Percentiles rank a stretch among this genome's conserved stretches.
These are phyloP conservation scores for Aspergillus novofumigatus DNA, from an alignment of 2,329 filamentous ascomycete species.

Conservation along the genomic window DNA sequence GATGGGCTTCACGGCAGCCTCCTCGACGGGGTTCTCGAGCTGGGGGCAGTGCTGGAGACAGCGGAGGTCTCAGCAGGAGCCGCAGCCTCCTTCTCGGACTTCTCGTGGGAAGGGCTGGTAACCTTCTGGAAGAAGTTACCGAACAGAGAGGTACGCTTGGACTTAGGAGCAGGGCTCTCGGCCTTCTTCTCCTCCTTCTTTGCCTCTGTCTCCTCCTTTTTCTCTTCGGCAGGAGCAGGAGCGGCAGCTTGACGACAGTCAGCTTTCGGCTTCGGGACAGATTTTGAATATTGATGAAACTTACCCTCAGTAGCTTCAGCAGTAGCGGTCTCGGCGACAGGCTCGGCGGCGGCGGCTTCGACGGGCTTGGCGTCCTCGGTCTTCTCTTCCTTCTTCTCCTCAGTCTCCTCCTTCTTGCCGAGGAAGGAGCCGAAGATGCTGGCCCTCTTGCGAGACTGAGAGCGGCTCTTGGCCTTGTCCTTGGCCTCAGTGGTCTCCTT, in stretches of 20 bases:
- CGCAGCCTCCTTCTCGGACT: slow-evolving; percentile 46
- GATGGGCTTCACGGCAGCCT: slow-evolving; percentile 35
- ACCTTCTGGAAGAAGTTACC: slow-evolving; percentile 72
- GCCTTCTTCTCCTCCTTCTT: slow-evolving; percentile 36
- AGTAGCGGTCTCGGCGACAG: slow-evolving; percentile 43
- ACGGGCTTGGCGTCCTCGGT: slow-evolving; percentile 41
- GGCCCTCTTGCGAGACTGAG: slow-evolving; percentile 55
- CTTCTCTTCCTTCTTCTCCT: slow-evolving; percentile 42
- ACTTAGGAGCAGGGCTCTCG: slow-evolving; percentile 50
- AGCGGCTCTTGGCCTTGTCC: slow-evolving; percentile 56
- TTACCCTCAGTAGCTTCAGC: slow-evolving; percentile 18
- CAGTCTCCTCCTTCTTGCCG: slow-evolving; percentile 57
- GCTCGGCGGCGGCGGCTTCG: slow-evolving; percentile 27
- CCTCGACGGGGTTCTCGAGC: slow-evolving; percentile 43
- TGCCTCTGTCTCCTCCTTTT: slow-evolving; percentile 21
- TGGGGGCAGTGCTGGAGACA: slow-evolving; percentile 47
- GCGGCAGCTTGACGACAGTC: slow-evolving; percentile 7
- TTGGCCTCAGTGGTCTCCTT: slow-evolving; percentile 30
- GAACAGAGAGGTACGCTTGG: slow-evolving; percentile 84
- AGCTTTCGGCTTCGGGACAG: background rate
- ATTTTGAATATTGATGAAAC: background rate
- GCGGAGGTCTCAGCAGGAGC: slow-evolving; percentile 44
- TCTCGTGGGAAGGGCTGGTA: slow-evolving; percentile 42
- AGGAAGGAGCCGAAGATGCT: slow-evolving; percentile 45
- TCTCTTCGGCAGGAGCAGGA: slow-evolving; percentile 25